phyloP scores from a whole-genome alignment of 2,329 filamentous ascomycete genomes.

The Sporothrix pallida region DNA sequence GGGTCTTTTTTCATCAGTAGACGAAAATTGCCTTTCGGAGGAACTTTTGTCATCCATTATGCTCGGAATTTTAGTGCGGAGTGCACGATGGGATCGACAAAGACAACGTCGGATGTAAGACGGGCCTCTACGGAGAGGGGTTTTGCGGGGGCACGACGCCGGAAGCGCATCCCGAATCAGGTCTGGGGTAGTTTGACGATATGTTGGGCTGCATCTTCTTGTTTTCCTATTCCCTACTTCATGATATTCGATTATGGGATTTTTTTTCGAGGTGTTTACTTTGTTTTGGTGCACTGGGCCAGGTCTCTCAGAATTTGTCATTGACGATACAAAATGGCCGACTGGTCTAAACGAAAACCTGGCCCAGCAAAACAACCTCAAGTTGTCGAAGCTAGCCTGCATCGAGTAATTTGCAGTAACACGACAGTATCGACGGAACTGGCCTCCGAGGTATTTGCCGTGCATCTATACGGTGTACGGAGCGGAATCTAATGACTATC shows the following conservation, averaged over 20 bases:
- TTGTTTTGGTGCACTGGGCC: too few relatives aligned
- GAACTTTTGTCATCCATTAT: not conserved
- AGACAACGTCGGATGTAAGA: conserved; percentile 25
- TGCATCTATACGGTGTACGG: not conserved
- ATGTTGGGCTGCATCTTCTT: not conserved
- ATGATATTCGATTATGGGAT: not conserved
- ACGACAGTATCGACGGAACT: not conserved
- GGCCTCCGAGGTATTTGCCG: not conserved
- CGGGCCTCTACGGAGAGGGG: conserved; percentile 9
- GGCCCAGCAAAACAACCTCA: not conserved
- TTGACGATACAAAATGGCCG: not conserved
- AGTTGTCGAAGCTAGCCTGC: not conserved
- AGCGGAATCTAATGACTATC: not conserved
- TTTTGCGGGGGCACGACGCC: conserved; percentile 10
- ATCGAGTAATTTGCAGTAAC: not conserved
- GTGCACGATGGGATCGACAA: conserved; percentile 17
- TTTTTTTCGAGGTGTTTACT: too few relatives aligned
- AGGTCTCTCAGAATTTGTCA: not conserved
- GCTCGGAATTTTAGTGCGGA: not conserved
- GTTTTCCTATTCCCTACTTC: not conserved
- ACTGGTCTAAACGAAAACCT: not conserved
- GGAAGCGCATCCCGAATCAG: not conserved
- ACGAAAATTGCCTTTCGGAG: not conserved
- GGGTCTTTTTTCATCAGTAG: conserved; percentile 3
- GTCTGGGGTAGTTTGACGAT: not conserved